A percentile compares a stretch with the other conserved stretches of the same genome.
Conservation (phyloP, 176 grass and related monocot genomes). For the Saccharum spontaneum region DNA sequence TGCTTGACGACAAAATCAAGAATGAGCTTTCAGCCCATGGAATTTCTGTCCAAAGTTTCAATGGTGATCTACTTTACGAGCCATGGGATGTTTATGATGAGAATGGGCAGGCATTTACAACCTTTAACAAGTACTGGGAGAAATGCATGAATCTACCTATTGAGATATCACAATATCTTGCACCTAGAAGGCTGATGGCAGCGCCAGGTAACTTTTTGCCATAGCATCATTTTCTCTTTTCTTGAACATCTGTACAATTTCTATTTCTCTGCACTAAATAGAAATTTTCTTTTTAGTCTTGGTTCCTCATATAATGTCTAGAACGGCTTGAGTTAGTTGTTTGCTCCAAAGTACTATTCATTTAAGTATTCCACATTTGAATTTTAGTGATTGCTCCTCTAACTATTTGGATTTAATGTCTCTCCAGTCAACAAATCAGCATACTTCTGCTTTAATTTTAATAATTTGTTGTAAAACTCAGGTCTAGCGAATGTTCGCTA, state of each 20-base stretch:
- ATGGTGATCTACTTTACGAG: conserved; percentile 81
- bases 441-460: conserved; percentile 32
- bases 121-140: conserved; percentile 71
- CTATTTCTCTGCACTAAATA: not conserved
- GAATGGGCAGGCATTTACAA: conserved; percentile 70
- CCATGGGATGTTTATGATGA: conserved; percentile 85
- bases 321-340: not conserved
- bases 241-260: not conserved
- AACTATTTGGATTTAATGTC: not conserved
- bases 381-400: not conserved
- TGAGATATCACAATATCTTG: conserved; percentile 50
- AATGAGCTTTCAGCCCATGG: conserved; percentile 61
- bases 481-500: conserved; percentile 55
- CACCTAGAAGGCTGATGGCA: conserved; percentile 61
- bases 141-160: conserved; percentile 62
- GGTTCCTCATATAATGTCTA: not conserved
- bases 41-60: conserved; percentile 70
- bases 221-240: conserved; percentile 8
- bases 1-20: conserved; percentile 86
- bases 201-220: conserved; percentile 53
- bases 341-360: not conserved
- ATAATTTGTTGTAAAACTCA: conserved; percentile 46
- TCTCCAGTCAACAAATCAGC: conserved; percentile 15
- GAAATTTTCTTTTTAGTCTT: conserved; percentile 7
- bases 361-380: conserved; percentile 20